Evolutionary conservation across 768 basidiomycete species (phyloP).

Genomic region (Calocera viscosa): DNA sequence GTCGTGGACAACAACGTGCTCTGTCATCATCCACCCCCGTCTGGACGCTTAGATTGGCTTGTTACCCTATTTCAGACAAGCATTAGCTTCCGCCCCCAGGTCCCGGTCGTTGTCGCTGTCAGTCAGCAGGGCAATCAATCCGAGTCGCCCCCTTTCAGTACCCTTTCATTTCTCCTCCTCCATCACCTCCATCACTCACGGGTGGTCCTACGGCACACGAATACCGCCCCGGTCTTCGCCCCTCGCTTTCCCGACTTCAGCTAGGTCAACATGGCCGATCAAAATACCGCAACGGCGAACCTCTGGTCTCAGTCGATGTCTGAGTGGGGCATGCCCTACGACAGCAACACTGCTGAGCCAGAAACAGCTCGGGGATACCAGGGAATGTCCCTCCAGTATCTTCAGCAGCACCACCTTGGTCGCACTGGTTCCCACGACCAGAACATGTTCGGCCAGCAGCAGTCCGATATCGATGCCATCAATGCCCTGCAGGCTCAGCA

Average conservation of each 20-base stretch:
- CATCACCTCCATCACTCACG: background rate
- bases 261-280: background rate
- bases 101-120: constrained; percentile 2
- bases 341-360: background rate
- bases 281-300: background rate
- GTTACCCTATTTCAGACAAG: constrained; percentile 7
- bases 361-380: background rate
- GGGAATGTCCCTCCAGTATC: background rate
- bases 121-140: background rate
- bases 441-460: background rate
- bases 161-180: background rate
- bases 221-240: background rate
- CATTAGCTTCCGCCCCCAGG: background rate
- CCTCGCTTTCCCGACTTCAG: background rate
- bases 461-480: background rate
- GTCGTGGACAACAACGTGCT: background rate
- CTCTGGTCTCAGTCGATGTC: constrained; percentile 4
- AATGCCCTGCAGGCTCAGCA: constrained; percentile 5
- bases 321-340: background rate
- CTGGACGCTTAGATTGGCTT: background rate
- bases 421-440: background rate
- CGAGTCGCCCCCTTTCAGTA: background rate
- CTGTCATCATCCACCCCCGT: background rate
- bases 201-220: background rate
- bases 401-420: constrained; percentile 6